Base-by-base conservation (phyloP, 345 rosid genomes). In the Eucalyptus lansdowneana region DNA sequence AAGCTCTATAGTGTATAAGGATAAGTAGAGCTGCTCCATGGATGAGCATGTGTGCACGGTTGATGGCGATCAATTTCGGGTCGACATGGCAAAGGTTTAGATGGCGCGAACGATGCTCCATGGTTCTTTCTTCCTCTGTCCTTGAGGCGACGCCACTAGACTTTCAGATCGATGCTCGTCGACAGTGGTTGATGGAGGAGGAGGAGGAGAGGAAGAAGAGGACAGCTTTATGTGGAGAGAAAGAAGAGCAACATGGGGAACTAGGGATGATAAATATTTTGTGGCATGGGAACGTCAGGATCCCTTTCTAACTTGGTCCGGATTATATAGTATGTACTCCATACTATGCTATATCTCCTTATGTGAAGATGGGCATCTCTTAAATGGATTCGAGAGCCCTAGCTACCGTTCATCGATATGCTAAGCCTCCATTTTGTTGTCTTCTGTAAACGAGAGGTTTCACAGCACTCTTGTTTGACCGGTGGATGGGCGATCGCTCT, bases 1-100 rank as follows among this genome's bases (percentile, higher is more conserved):
- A 93, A 81, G 53, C 72, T 69, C 95, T 88, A 87, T 92, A 93
- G 25, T 69, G 50, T 4, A 92, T 13, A 51, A 94, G 86, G 89
- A 89, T 89, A 69, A 87, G 56, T 69, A 94, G 86, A 24, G 94
- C 92, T 27, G 89, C 40, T 14, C 83, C 89, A 31, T 93, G 92
- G 90, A 93, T 44, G 81, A 93, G 47, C 80, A 88, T 50, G 49
- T 90, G 83, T 9, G 89, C 60, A 24, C 92, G 90, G 88, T 90
- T 88, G 88, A 94, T 50, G 88, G 91, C 27, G 14, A 90, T 89
- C 34, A 88, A 58, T 14, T 58, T 58, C 4, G 83, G 87, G 87
- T 80, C 17, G 87, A 88, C 90, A 54, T 89, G 88, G 90, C 91
- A 69, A 34, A 51, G 49, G 76, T 94, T 92, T 65, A 91, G 91